A percentile compares a stretch with the other conserved stretches of the same genome.
phyloP scores from a whole-genome alignment of 2,329 filamentous ascomycete genomes.

The Aspergillus awamori region DNA sequence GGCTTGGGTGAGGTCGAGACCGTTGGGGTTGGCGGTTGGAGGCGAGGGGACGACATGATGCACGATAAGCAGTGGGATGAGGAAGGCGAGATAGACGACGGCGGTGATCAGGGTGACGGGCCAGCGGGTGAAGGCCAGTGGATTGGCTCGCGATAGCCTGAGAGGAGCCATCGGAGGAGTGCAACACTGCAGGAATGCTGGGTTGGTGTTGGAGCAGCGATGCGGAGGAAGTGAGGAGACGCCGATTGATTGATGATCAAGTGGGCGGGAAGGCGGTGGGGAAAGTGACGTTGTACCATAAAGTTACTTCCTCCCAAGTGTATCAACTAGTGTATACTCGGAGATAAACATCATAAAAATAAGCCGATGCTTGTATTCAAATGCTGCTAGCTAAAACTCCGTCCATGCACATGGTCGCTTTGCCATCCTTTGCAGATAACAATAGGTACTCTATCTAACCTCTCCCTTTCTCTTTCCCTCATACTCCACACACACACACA shows the following conservation, averaged over 20 bases:
- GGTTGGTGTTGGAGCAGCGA: constrained; percentile 1
- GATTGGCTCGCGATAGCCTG: constrained; percentile 41
- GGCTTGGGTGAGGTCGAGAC: constrained; percentile 80
- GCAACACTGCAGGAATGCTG: constrained; percentile 11
- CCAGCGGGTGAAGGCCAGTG: constrained; percentile 74
- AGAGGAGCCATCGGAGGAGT: constrained; percentile 37
- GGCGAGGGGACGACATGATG: constrained; percentile 75
- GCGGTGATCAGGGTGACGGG: constrained; percentile 81
- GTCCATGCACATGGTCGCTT: background rate
- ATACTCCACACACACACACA: too few relatives aligned
- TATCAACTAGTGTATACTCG: too few relatives aligned
- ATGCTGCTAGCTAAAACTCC: background rate
- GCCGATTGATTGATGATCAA: too few relatives aligned
- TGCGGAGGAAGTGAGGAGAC: constrained; percentile 1
- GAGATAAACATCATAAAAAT: background rate
- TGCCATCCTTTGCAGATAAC: background rate
- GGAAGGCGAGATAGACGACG: constrained; percentile 74
- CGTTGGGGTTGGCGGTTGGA: constrained; percentile 60
- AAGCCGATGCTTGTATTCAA: background rate
- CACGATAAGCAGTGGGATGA: constrained; percentile 71
- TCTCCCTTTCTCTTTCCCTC: background rate
- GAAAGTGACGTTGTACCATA: background rate
- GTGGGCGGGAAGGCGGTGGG: background rate
- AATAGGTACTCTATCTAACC: background rate
- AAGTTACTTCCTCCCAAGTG: too few relatives aligned